These are phyloP conservation scores for Fusarium vanettenii DNA, from an alignment of 2,329 filamentous ascomycete genomes.

Conservation along the genomic window DNA sequence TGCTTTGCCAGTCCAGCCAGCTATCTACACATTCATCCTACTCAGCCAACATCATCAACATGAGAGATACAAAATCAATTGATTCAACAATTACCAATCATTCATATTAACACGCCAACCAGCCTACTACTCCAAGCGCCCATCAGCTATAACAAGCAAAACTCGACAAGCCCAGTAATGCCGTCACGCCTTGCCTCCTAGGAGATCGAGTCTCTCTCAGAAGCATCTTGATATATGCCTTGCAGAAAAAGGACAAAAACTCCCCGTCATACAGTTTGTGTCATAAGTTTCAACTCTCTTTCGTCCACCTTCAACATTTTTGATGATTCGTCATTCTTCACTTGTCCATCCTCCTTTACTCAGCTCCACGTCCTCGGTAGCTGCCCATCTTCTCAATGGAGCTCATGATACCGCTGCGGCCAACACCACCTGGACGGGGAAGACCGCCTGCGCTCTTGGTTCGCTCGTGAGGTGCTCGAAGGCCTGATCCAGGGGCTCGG, in stretches of 20 bases:
- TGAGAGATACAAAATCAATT: conserved; percentile 13
- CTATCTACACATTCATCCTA: neutral
- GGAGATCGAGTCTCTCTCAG: conserved; percentile 9
- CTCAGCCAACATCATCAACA: neutral
- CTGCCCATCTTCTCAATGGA: conserved; percentile 91
- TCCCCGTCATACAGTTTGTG: conserved; percentile 38
- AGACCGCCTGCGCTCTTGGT: conserved; percentile 59
- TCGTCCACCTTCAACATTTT: conserved; percentile 16
- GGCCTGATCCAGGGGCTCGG: conserved; percentile 67
- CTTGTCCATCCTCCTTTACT: conserved; percentile 29
- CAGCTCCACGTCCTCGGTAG: conserved; percentile 58
- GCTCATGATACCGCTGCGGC: conserved; percentile 80
- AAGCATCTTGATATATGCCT: conserved; percentile 26
- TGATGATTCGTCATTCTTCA: conserved; percentile 10
- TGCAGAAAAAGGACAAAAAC: conserved; percentile 26
- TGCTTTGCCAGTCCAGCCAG: neutral
- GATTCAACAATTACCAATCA: conserved; percentile 22
- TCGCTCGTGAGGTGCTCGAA: conserved; percentile 57
- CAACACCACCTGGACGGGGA: conserved; percentile 60
- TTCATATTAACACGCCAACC: conserved; percentile 17
- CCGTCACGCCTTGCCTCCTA: conserved; percentile 24
- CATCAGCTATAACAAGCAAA: conserved; percentile 18
- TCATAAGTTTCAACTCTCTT: conserved; percentile 36
- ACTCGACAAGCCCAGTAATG: conserved; percentile 17
- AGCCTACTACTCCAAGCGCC: conserved; percentile 20